These are phyloP conservation scores for Kwoniella sp. DNA, from an alignment of 768 basidiomycete species.

Conservation along the genomic window DNA sequence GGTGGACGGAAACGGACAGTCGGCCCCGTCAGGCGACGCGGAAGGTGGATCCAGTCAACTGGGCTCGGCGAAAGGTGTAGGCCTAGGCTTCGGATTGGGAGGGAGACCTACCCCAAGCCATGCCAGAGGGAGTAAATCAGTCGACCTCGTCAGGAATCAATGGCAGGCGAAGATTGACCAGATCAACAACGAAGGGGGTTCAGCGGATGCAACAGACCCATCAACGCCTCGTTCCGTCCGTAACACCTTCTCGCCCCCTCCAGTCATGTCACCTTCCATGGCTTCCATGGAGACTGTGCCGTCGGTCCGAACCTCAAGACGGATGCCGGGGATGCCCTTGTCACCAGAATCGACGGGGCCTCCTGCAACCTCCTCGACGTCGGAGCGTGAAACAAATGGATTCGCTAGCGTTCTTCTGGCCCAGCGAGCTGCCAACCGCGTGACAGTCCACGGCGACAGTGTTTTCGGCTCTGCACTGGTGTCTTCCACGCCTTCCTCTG, in stretches of 20 bases:
- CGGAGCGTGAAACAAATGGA: constrained; percentile 7
- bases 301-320: neutral
- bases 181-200: neutral
- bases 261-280: constrained; percentile 6
- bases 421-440: constrained; percentile 15
- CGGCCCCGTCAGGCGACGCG: neutral
- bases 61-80: constrained; percentile 12
- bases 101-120: constrained; percentile 14
- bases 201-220: constrained; percentile 1
- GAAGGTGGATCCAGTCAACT: neutral
- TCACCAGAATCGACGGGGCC: constrained; percentile 22
- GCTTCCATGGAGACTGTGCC: constrained; percentile 1
- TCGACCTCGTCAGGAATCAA: constrained; percentile 36
- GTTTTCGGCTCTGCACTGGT: constrained; percentile 5
- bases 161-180: constrained; percentile 38
- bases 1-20: constrained; percentile 8
- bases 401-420: constrained; percentile 24
- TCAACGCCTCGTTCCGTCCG: constrained; percentile 12
- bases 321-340: constrained; percentile 7
- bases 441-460: constrained; percentile 12
- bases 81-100: constrained; percentile 22
- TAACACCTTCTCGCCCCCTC: constrained; percentile 17
- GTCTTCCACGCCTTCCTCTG: constrained; percentile 11
- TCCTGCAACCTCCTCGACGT: constrained; percentile 13
- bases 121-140: constrained; percentile 18